Conservation (phyloP, 345 rosid species). For the Triadica sebifera region DNA sequence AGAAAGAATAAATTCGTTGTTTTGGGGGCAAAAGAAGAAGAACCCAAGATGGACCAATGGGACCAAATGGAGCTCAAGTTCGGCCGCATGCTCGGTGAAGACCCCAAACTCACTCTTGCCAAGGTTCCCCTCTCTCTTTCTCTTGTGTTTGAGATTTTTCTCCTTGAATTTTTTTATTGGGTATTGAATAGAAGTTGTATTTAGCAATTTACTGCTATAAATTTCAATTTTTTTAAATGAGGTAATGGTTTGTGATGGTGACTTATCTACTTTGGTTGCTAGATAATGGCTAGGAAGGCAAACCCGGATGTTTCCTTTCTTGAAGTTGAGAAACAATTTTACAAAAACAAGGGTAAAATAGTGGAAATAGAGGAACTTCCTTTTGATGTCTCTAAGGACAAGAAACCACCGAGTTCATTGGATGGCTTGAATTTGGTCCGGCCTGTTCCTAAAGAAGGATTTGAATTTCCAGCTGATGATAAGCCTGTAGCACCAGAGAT, state of each 20-base stretch:
- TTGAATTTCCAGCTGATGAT: constrained; percentile 46
- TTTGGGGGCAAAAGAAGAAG: constrained; percentile 57
- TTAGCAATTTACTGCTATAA: neutral
- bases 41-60: constrained; percentile 54
- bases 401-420: constrained; percentile 33
- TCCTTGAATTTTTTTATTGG: neutral
- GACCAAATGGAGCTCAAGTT: constrained; percentile 95
- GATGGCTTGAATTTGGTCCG: constrained; percentile 66
- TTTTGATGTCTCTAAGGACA: constrained; percentile 50
- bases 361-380: constrained; percentile 60
- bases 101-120: constrained; percentile 88
- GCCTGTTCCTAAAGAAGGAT: constrained; percentile 70
- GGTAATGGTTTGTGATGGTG: neutral
- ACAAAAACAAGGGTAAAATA: constrained; percentile 71
- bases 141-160: neutral
- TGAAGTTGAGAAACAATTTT: constrained; percentile 76
- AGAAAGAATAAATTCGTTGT: constrained; percentile 39
- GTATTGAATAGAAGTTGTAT: neutral
- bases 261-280: constrained; percentile 4
- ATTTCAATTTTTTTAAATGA: neutral
- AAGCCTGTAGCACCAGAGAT: constrained; percentile 34
- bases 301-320: constrained; percentile 72
- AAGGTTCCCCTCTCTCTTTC: constrained; percentile 46
- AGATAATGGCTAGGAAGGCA: constrained; percentile 76
- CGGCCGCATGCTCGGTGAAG: constrained; percentile 81